These are phyloP conservation scores for Exophiala xenobiotica DNA, from an alignment of 2,329 filamentous ascomycete species.

Conservation along the genomic window DNA sequence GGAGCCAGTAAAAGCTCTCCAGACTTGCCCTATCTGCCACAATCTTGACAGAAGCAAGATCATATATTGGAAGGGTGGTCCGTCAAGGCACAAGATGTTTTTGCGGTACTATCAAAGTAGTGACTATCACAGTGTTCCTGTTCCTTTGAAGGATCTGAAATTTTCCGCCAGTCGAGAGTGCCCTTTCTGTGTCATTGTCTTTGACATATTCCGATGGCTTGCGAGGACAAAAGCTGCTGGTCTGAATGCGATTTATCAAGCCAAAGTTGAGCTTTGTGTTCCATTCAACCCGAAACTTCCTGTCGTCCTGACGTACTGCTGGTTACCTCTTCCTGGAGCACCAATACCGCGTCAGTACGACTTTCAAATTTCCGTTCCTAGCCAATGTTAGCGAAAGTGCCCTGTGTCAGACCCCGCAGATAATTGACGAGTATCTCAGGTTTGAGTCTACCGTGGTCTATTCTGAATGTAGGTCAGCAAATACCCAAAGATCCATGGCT, in stretches of 20 bases:
- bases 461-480: constrained; percentile 5
- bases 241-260: constrained; percentile 3
- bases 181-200: constrained; percentile 10
- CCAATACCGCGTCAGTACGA: constrained; percentile 12
- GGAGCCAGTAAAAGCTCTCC: background rate
- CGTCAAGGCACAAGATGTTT: constrained; percentile 13
- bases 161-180: constrained; percentile 16
- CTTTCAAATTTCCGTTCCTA: constrained; percentile 6
- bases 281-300: constrained; percentile 8
- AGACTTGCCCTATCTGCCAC: constrained; percentile 10
- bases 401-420: too few relatives aligned
- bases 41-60: constrained; percentile 15
- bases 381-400: constrained; percentile 1
- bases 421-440: constrained; percentile 3
- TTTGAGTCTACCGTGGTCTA: constrained; percentile 7
- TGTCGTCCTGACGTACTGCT: constrained; percentile 14
- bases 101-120: constrained; percentile 9
- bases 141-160: constrained; percentile 12
- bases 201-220: constrained; percentile 16
- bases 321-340: constrained; percentile 5
- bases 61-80: constrained; percentile 16
- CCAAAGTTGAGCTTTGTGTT: constrained; percentile 13
- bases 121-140: constrained; percentile 8
- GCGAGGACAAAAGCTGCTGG: constrained; percentile 5
- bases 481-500: constrained; percentile 9